Evolutionary conservation across 805 yeast species (phyloP), one percentile per base, ranked within the genome.

Genomic region (Pichia californica): DNA sequence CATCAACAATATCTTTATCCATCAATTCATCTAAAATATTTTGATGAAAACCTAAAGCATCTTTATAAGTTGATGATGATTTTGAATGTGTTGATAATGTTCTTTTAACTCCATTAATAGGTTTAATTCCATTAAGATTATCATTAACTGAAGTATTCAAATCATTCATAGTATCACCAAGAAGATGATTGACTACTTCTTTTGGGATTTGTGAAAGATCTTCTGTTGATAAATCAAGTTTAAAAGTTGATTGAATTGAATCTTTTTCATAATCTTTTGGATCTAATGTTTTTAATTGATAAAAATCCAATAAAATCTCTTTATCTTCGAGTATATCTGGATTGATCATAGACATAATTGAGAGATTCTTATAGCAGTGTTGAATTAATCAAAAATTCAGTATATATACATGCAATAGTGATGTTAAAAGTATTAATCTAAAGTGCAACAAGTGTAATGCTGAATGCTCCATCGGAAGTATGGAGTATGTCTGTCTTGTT

Each of bases 21-120:
- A 59, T 53, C 31, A 76, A 57, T 30, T 66, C 68, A 18, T 69
- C 63, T 36, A 70, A 53, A 8, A 79, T 64, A 3, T 75, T 68
- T 20, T 62, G 64, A n/a, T 70, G 67, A 25, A 71, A 70, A 5
- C 80, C 81, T 46, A 81, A 59, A 1, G 87, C 85, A 52, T 81
- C 88, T 5, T 35, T 20, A 16, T 49, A 49, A 25, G 47, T 46
- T 21, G 25, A 21, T 6, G 5, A 21, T 10, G 42, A 20, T 21
- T 47, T 49, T 7, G 34, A 34, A 7, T 46, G 34, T 11, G 44
- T 26, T 8, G 40, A 26, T 3, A 16, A 25, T 3, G 32, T 20
- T n/a, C 38, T 33, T 14, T 23, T 43, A 9, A 28, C 8, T 20
- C 40, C 34, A 2, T 20, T 30, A 9, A 34, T 39, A 15, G 38